These are phyloP conservation scores for Pilaira anomala DNA, from an alignment of 192 early-diverging fungal genomes.

Conservation along the genomic window DNA sequence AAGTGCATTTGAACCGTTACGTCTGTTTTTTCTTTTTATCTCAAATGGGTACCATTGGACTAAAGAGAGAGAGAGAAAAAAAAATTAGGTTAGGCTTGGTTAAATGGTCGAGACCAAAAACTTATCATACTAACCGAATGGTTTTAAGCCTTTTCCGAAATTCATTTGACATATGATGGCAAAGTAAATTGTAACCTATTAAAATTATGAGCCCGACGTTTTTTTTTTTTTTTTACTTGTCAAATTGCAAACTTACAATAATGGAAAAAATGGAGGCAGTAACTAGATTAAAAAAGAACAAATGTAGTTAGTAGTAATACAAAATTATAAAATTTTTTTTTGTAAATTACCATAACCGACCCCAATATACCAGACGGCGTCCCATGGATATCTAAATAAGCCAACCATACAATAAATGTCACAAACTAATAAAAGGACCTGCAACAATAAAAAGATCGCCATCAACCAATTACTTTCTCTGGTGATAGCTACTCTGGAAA, in stretches of 20 bases:
- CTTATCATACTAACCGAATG: no score
- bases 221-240: background rate
- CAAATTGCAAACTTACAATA: background rate
- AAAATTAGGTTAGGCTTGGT: no score
- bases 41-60: no score
- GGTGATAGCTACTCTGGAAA: background rate
- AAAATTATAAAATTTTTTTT: background rate
- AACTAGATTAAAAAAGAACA: background rate
- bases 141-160: background rate
- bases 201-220: background rate
- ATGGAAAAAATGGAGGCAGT: background rate
- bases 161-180: background rate
- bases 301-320: background rate
- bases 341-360: conserved; percentile 8
- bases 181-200: background rate
- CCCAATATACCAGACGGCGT: background rate
- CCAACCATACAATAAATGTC: background rate
- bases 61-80: no score
- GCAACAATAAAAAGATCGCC: background rate
- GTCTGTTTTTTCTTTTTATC: no score
- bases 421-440: background rate
- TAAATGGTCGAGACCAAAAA: no score
- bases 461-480: conserved; percentile 4
- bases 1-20: no score
- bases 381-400: background rate